A percentile compares a stretch with the other conserved stretches of the same genome.
phyloP scores from a whole-genome alignment of 441 rosid genomes.

The Eugenia klotzschiana region DNA sequence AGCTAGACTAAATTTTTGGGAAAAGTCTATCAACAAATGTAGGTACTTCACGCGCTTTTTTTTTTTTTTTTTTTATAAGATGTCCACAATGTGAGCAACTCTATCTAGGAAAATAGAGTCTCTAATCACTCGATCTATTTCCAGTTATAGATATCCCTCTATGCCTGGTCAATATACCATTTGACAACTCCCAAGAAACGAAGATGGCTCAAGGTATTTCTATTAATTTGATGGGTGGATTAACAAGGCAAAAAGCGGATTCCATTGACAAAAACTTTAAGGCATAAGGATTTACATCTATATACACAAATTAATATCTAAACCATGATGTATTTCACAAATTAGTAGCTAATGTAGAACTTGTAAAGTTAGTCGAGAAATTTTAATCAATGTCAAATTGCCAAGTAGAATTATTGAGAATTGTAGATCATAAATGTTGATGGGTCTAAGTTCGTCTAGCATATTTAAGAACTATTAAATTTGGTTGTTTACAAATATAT shows the following conservation, averaged over 20 bases:
- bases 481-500: neutral
- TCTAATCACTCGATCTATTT: neutral
- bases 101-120: neutral
- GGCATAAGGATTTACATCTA: neutral
- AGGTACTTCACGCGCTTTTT: neutral
- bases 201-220: neutral
- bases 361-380: neutral
- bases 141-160: neutral
- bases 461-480: neutral
- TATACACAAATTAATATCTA: neutral
- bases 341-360: too few species aligned
- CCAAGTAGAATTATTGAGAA: neutral
- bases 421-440: neutral
- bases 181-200: neutral
- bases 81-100: neutral
- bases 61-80: neutral
- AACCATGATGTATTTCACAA: neutral
- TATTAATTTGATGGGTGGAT: neutral
- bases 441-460: neutral
- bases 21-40: neutral
- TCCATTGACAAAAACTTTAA: neutral
- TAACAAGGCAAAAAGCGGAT: neutral
- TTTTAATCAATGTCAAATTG: neutral
- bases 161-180: neutral
- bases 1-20: neutral